These are phyloP conservation scores for Botrytis byssoidea DNA, from an alignment of 2,329 filamentous ascomycete genomes.

Conservation along the genomic window DNA sequence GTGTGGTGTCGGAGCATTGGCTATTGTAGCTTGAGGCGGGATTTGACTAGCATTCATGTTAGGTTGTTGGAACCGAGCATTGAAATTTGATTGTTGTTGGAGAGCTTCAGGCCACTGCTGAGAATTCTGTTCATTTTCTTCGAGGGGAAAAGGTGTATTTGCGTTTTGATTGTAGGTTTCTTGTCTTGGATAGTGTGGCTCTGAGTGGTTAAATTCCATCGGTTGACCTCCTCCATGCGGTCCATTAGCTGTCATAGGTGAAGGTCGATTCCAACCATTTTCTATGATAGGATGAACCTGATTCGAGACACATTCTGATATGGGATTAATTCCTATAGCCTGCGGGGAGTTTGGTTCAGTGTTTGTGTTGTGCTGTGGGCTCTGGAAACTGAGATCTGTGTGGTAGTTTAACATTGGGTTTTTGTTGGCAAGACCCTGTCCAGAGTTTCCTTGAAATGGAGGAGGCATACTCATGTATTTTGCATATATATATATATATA, in stretches of 20 bases:
- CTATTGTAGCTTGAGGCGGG: background rate
- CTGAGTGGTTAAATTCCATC: background rate
- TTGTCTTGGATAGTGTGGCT: background rate
- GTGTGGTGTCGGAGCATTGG: background rate
- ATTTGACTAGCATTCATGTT: background rate
- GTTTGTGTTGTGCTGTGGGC: background rate
- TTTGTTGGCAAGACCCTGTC: background rate
- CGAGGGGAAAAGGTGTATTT: background rate
- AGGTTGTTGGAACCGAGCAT: background rate
- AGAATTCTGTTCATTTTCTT: background rate
- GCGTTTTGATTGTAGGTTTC: accelerated
- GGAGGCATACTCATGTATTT: background rate
- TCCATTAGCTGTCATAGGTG: background rate
- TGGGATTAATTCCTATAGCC: background rate
- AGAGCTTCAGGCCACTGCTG: background rate
- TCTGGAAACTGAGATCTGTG: too few relatives aligned
- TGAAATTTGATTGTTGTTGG: background rate
- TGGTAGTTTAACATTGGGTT: background rate
- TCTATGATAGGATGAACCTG: background rate
- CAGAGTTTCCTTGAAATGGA: background rate
- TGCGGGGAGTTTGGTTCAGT: background rate
- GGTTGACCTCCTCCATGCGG: background rate
- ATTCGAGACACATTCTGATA: background rate
- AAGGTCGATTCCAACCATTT: background rate
- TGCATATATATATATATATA: background rate